phyloP scores from a whole-genome alignment of 2,329 filamentous ascomycete genomes.

The Calonectria hawksworthii region DNA sequence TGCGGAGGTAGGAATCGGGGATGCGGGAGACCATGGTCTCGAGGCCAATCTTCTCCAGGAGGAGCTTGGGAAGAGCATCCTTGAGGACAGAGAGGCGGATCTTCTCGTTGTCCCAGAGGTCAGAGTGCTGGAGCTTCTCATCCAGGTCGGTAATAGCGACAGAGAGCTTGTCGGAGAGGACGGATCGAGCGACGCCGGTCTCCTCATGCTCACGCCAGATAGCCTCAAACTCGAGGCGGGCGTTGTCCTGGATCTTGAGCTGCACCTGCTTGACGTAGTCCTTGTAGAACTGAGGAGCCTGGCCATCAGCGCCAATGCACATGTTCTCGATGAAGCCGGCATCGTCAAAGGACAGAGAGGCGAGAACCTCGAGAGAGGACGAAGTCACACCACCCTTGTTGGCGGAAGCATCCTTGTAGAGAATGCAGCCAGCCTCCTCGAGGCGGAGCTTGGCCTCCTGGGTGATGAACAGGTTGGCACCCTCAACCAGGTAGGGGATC shows the following conservation, averaged over 20 bases:
- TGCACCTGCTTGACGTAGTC: conserved; percentile 94
- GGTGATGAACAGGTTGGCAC: conserved; percentile 98
- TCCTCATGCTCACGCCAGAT: conserved; percentile 95
- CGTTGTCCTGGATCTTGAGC: conserved; percentile 90
- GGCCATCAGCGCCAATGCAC: conserved; percentile 83
- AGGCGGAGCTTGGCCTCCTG: conserved; percentile 97
- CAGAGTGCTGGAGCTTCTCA: conserved; percentile 93
- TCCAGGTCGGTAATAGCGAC: conserved; percentile 96
- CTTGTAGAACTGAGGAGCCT: conserved; percentile 90
- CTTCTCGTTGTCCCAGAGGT: conserved; percentile 87
- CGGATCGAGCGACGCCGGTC: conserved; percentile 83
- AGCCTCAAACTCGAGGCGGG: conserved; percentile 94
- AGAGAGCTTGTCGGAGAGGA: conserved; percentile 92
- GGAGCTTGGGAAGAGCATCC: conserved; percentile 87
- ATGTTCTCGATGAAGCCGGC: conserved; percentile 90
- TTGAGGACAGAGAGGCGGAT: conserved; percentile 83
- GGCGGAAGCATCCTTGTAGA: conserved; percentile 98
- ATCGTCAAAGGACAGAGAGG: conserved; percentile 95
- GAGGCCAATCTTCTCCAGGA: conserved; percentile 91
- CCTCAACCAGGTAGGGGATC: conserved; percentile 97
- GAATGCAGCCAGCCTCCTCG: conserved; percentile 92
- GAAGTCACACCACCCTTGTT: conserved; percentile 99
- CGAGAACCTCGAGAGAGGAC: conserved; percentile 95
- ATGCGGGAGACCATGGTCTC: conserved; percentile 90
- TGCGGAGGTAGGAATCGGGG: conserved; percentile 90